Evolutionary conservation across 2,329 filamentous ascomycete species (phyloP).

Genomic region (Fusarium pininemorale): DNA sequence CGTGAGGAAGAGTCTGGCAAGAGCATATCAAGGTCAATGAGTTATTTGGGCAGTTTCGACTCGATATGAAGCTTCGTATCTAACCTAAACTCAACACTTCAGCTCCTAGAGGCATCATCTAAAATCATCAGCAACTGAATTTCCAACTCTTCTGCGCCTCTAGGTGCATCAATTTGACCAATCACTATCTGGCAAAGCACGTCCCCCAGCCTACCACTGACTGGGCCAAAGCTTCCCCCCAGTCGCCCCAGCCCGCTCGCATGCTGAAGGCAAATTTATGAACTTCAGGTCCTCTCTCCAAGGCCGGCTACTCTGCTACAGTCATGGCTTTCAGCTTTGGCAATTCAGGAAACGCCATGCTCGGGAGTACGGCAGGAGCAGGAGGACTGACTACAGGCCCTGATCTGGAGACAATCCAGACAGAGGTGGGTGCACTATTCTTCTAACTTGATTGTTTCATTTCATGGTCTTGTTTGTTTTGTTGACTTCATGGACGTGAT

Average conservation of each 20-base stretch:
- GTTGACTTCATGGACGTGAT: slow-evolving; percentile 20
- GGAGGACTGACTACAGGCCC: slow-evolving; percentile 60
- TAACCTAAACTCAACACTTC: not conserved
- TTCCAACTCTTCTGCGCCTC: slow-evolving; percentile 1
- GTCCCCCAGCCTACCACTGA: slow-evolving; percentile 36
- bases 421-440: slow-evolving; percentile 68
- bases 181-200: slow-evolving; percentile 35
- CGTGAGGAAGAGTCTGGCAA: slow-evolving; percentile 42
- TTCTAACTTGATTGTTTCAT: not conserved
- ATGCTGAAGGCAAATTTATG: slow-evolving; percentile 43
- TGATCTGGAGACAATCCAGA: slow-evolving; percentile 80
- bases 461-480: slow-evolving; percentile 17
- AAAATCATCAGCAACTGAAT: slow-evolving; percentile 1
- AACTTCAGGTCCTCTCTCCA: slow-evolving; percentile 39
- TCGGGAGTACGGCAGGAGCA: slow-evolving; percentile 51
- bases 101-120: not conserved
- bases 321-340: slow-evolving; percentile 73
- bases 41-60: not conserved
- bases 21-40: slow-evolving; percentile 9
- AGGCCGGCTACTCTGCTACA: slow-evolving; percentile 50
- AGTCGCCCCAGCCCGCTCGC: slow-evolving; percentile 32
- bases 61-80: not conserved
- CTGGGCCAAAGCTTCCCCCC: slow-evolving; percentile 35
- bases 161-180: slow-evolving; percentile 24
- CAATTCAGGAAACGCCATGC: slow-evolving; percentile 56